These are phyloP conservation scores for Malassezia obtusa DNA, from an alignment of 1,284 basidiomycete species.

Conservation along the genomic window DNA sequence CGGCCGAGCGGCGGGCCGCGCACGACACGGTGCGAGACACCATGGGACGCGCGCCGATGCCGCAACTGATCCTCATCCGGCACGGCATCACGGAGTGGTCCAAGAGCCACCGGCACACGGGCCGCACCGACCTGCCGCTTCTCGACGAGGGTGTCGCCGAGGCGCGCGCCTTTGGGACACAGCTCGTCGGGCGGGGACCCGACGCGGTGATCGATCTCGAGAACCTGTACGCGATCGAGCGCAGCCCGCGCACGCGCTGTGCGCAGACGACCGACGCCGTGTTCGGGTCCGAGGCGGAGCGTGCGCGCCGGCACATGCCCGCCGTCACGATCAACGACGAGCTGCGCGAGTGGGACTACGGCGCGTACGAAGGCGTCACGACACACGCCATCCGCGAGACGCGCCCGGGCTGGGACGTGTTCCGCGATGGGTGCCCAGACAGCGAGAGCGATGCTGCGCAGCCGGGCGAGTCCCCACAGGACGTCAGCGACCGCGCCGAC, in stretches of 20 bases:
- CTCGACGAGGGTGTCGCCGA: constrained; percentile 37
- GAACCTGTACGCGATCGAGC: constrained; percentile 29
- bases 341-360: constrained; percentile 47
- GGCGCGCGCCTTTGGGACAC: constrained; percentile 31
- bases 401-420: constrained; percentile 42
- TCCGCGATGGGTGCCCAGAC: constrained; percentile 39
- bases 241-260: constrained; percentile 30
- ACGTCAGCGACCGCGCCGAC: constrained; percentile 38
- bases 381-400: constrained; percentile 31
- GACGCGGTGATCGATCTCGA: constrained; percentile 33
- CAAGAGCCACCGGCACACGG: constrained; percentile 42
- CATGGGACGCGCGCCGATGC: constrained; percentile 3
- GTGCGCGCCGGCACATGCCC: constrained; percentile 18
- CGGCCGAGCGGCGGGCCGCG: neutral
- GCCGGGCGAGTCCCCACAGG: constrained; percentile 37
- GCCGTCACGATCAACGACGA: constrained; percentile 26
- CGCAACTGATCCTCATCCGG: constrained; percentile 40
- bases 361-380: constrained; percentile 37
- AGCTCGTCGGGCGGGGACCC: constrained; percentile 30
- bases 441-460: constrained; percentile 22
- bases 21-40: neutral
- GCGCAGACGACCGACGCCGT: constrained; percentile 36
- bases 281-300: constrained; percentile 25
- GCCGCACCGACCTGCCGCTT: constrained; percentile 39
- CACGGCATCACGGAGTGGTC: constrained; percentile 47